These are phyloP conservation scores for Claviceps digitariae DNA, from an alignment of 2,329 filamentous ascomycete genomes.

Conservation along the genomic window DNA sequence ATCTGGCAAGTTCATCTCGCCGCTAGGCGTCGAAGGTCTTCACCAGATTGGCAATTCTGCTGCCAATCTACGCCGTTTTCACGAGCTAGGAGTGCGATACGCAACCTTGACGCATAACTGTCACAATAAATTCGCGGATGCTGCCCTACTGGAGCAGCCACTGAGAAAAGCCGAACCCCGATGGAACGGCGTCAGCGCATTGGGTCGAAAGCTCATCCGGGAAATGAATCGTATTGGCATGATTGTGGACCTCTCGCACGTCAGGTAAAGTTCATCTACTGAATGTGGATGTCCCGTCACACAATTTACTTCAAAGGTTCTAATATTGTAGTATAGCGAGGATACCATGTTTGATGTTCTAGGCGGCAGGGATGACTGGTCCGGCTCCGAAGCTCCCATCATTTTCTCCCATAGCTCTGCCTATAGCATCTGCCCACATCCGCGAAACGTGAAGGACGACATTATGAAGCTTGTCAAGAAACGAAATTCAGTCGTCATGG, in stretches of 20 bases:
- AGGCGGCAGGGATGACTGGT: conserved; percentile 47
- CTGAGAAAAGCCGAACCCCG: conserved; percentile 31
- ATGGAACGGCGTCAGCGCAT: conserved; percentile 57
- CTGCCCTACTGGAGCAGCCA: conserved; percentile 26
- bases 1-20: conserved; percentile 48
- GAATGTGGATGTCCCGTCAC: conserved; percentile 39
- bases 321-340: conserved; percentile 31
- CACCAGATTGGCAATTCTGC: conserved; percentile 86
- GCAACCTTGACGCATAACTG: conserved; percentile 78
- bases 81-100: conserved; percentile 72
- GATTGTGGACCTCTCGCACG: conserved; percentile 65
- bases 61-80: conserved; percentile 60
- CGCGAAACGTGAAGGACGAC: conserved; percentile 79
- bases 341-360: conserved; percentile 82
- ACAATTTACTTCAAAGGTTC: neutral
- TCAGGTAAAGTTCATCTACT: conserved; percentile 32
- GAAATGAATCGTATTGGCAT: conserved; percentile 68
- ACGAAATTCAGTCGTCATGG: conserved; percentile 69
- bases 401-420: conserved; percentile 86
- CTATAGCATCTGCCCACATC: conserved; percentile 69
- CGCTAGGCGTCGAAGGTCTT: conserved; percentile 71
- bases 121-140: conserved; percentile 1
- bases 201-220: conserved; percentile 53
- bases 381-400: conserved; percentile 63
- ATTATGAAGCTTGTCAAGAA: conserved; percentile 64